Evolutionary conservation across 2,329 filamentous ascomycete genomes (phyloP), one percentile per base, ranked within the genome.

Genomic region (Fusarium zealandicum): DNA sequence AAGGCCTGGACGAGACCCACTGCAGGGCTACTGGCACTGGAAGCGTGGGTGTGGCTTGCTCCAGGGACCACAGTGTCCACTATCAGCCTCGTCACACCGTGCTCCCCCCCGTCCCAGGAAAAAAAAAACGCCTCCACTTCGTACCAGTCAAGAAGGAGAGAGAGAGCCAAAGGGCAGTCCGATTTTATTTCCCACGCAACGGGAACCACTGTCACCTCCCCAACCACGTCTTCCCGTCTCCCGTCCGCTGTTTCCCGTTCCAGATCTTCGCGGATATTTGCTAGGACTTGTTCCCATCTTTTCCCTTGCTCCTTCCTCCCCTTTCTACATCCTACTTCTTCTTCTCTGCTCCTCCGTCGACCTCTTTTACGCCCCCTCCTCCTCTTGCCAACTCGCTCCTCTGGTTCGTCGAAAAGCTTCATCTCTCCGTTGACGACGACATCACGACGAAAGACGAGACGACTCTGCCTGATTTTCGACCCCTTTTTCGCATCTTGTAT

Each of bases 121-220:
- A 59, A 63, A 63, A 63, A 63, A 66, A 42, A 5, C 52, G 54
- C 63, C 60, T 66, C 63, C 61, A 65, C 64, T 61, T 8, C 50
- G 31, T 48, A 33, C 37, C 42, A 35, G 20, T 7, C 22, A 25
- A 25, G 22, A 25, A 25, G n/a, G n/a, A 25, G 22, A 25, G 22
- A 8, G 9, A 5, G 6, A 50, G 41, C 36, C 31, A 37, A 46
- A 46, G 35, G 27, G 20, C 27, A 51, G 37, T 37, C 42, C 42
- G 42, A 46, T 37, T 35, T 49, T 41, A 51, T 45, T 55, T 61
- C 56, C 62, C 56, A 64, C 56, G 58, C 57, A 57, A 60, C 59
- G 57, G 57, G 59, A 64, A 62, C 58, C 65, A 56, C 63, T 65
- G 62, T 64, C 62, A 64, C 62, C 62, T 64, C 61, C 61, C 61